A percentile compares a stretch with the other conserved stretches of the same genome.
phyloP scores from a whole-genome alignment of 2,329 filamentous ascomycete genomes.

The Aspergillus pseudoviridinutans region DNA sequence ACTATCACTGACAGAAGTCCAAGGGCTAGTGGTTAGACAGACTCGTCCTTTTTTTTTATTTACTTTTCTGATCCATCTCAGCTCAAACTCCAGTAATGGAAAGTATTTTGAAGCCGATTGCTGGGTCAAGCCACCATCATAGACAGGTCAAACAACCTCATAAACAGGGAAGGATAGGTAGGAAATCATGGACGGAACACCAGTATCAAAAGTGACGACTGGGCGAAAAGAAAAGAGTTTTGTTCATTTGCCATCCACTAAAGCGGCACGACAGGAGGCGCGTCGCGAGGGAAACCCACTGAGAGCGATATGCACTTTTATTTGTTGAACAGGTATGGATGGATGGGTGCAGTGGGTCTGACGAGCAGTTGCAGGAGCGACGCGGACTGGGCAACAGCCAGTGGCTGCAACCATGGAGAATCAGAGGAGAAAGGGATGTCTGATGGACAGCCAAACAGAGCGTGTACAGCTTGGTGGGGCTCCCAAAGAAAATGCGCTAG shows the following conservation, averaged over 20 bases:
- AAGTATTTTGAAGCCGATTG: background rate
- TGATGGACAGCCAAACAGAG: constrained; percentile 17
- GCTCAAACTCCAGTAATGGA: background rate
- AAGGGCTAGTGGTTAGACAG: background rate
- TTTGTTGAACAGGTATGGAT: constrained; percentile 22
- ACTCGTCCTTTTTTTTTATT: background rate
- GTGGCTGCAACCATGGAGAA: constrained; percentile 25
- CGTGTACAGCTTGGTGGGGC: constrained; percentile 9
- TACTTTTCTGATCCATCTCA: background rate
- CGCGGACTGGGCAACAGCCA: constrained; percentile 23
- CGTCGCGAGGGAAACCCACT: constrained; percentile 24
- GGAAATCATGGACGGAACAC: constrained; percentile 9
- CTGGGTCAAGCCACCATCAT: background rate
- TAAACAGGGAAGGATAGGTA: constrained; percentile 9
- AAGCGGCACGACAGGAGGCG: constrained; percentile 31
- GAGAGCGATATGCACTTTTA: constrained; percentile 20
- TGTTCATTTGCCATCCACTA: constrained; percentile 31
- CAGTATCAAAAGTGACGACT: constrained; percentile 4
- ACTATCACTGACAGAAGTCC: too few species aligned
- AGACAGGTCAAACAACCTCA: background rate
- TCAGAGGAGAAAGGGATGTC: constrained; percentile 2
- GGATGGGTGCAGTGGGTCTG: constrained; percentile 13
- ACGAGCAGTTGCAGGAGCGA: constrained; percentile 27
- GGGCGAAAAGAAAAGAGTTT: constrained; percentile 23
- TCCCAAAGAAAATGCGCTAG: constrained; percentile 12